These are phyloP conservation scores for Cerrena zonata DNA, from an alignment of 1,284 basidiomycete species.

Conservation along the genomic window DNA sequence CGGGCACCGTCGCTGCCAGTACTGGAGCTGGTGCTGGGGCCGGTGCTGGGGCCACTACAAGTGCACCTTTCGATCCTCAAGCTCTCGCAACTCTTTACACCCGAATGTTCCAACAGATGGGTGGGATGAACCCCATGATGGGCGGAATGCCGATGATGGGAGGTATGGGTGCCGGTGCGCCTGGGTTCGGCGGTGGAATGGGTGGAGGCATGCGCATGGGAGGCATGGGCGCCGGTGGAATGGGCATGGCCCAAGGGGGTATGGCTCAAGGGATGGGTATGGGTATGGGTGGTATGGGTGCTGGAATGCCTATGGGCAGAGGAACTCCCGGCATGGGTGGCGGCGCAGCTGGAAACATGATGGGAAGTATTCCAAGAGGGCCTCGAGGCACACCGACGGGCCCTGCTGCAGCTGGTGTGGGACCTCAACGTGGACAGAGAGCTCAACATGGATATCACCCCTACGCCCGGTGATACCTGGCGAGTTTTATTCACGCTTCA, in stretches of 20 bases:
- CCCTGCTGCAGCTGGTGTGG: conserved; percentile 48
- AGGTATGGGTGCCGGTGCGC: conserved; percentile 31
- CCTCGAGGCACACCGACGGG: conserved; percentile 54
- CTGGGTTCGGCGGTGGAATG: conserved; percentile 31
- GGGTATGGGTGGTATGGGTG: conserved; percentile 37
- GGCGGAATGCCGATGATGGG: conserved; percentile 42
- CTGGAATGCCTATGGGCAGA: conserved; percentile 37
- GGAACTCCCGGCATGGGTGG: conserved; percentile 18
- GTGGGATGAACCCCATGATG: conserved; percentile 48
- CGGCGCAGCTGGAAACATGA: conserved; percentile 25
- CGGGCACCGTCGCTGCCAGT: not conserved
- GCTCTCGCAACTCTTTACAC: conserved; percentile 76
- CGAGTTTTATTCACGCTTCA: not conserved
- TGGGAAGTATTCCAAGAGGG: conserved; percentile 51
- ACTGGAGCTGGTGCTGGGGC: not conserved
- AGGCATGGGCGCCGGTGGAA: conserved; percentile 30
- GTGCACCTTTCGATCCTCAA: conserved; percentile 73
- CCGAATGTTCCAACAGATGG: conserved; percentile 76
- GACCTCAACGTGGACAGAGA: conserved; percentile 69
- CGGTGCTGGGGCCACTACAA: conserved; percentile 31
- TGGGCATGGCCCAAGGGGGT: conserved; percentile 28
- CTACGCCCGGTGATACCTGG: conserved; percentile 53
- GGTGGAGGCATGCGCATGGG: conserved; percentile 33
- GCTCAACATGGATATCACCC: conserved; percentile 77
- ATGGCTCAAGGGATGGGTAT: conserved; percentile 39